phyloP scores from a whole-genome alignment of 1,284 basidiomycete genomes.

The Amylostereum areolatum region DNA sequence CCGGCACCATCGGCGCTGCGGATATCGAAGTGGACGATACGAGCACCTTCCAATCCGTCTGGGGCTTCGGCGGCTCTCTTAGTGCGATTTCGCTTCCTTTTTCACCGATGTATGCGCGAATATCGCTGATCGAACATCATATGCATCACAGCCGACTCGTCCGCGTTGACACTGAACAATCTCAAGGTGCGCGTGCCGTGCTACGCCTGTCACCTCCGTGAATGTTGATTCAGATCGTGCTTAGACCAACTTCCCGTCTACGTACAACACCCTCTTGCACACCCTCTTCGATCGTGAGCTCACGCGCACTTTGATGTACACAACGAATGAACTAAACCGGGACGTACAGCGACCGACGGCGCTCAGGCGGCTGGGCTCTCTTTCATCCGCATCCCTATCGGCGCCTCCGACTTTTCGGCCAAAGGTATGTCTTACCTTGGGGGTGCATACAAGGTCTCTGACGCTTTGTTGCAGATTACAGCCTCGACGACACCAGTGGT shows the following conservation, averaged over 20 bases:
- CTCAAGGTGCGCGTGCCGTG: conserved; percentile 32
- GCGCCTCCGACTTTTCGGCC: conserved; percentile 44
- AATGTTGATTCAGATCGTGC: not conserved
- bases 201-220: not conserved
- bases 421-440: conserved; percentile 15
- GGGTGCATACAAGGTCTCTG: not conserved
- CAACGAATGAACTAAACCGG: not conserved
- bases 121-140: not conserved
- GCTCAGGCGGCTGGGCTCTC: conserved; percentile 40
- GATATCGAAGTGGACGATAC: conserved; percentile 39
- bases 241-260: conserved; percentile 34
- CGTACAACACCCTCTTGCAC: conserved; percentile 39
- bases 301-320: not conserved
- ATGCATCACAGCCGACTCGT: conserved; percentile 37
- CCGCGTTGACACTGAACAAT: conserved; percentile 36
- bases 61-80: conserved; percentile 42
- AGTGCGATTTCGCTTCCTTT: conserved; percentile 26
- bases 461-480: conserved; percentile 31
- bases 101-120: not conserved
- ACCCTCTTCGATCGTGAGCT: conserved; percentile 40
- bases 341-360: conserved; percentile 35
- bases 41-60: conserved; percentile 36
- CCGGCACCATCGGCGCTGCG: conserved; percentile 33
- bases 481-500: conserved; percentile 36
- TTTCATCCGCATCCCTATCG: conserved; percentile 47